Evolutionary conservation across 2,329 filamentous ascomycete species (phyloP).

Genomic region (Colletotrichum australisinense): DNA sequence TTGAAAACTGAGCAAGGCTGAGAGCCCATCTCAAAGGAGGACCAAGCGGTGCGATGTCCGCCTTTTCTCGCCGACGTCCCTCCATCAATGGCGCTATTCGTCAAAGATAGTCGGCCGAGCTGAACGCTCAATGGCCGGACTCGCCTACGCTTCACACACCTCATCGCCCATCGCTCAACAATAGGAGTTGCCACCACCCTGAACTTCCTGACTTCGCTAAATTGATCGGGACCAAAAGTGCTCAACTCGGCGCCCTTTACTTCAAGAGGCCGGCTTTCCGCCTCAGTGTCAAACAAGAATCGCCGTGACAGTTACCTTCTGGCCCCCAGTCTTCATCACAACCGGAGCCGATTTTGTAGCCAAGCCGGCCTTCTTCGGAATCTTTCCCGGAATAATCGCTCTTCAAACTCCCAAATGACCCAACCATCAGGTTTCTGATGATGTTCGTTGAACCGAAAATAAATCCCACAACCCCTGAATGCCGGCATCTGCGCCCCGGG

Average conservation of each 20-base stretch:
- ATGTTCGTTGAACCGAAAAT: conserved; percentile 27
- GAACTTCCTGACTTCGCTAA: conserved; percentile 29
- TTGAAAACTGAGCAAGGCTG: background rate
- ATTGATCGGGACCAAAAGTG: conserved; percentile 15
- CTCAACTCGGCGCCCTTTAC: background rate
- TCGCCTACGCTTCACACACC: conserved; percentile 10
- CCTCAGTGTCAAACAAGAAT: background rate
- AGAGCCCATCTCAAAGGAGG: background rate
- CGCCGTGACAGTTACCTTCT: background rate
- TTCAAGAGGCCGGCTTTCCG: background rate
- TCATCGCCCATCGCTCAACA: background rate
- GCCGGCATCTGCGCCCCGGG: conserved; percentile 32
- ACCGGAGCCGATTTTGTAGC: background rate
- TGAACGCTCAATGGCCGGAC: conserved; percentile 13
- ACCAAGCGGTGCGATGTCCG: conserved; percentile 8
- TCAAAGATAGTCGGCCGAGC: conserved; percentile 8
- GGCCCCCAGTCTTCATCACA: background rate
- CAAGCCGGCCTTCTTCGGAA: conserved; percentile 24
- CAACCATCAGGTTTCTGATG: conserved; percentile 23
- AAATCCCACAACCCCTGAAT: conserved; percentile 14
- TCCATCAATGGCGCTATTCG: conserved; percentile 1
- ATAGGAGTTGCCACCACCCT: conserved; percentile 27
- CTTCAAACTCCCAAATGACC: conserved; percentile 9
- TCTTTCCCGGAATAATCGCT: conserved; percentile 22
- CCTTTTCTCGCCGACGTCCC: conserved; percentile 10